phyloP scores from a whole-genome alignment of 129 eudicot species.

The Scalesia atractyloides region DNA sequence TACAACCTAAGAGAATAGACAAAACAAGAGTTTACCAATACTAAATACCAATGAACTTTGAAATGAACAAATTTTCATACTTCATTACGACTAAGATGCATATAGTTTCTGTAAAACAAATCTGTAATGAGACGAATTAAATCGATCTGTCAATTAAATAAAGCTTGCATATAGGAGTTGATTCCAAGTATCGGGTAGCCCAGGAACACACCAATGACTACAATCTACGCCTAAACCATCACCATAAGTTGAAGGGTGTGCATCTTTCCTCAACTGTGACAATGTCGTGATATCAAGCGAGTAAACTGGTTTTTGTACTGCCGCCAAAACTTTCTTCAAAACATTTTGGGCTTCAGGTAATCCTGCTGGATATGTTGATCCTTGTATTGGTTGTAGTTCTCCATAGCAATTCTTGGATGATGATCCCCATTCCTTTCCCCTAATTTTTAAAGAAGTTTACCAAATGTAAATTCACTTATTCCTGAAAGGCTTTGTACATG shows the following conservation, averaged over 20 bases:
- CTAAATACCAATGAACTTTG: slow-evolving; percentile 1
- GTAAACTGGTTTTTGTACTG: slow-evolving; percentile 43
- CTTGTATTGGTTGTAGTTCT: slow-evolving; percentile 46
- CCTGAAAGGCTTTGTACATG: background rate
- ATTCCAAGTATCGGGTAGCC: slow-evolving; percentile 58
- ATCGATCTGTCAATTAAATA: background rate
- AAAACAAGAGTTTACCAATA: background rate
- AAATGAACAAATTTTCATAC: slow-evolving; percentile 18
- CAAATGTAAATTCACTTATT: background rate
- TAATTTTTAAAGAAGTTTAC: slow-evolving; percentile 8
- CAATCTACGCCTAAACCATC: slow-evolving; percentile 49
- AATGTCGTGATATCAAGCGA: slow-evolving; percentile 53
- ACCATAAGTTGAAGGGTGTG: slow-evolving; percentile 60
- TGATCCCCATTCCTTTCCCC: slow-evolving; percentile 66
- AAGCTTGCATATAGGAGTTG: slow-evolving; percentile 47
- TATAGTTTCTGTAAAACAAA: slow-evolving; percentile 8
- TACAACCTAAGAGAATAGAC: background rate
- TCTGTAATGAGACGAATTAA: background rate
- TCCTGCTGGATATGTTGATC: slow-evolving; percentile 57
- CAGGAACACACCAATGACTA: slow-evolving; percentile 64
- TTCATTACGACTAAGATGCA: slow-evolving; percentile 4
- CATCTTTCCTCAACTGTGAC: slow-evolving; percentile 64
- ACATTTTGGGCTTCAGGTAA: slow-evolving; percentile 40
- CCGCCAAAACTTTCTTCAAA: slow-evolving; percentile 41
- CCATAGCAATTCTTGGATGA: slow-evolving; percentile 48